These are phyloP conservation scores for Macrolepiota fuliginosa DNA, from an alignment of 768 basidiomycete genomes.

Conservation along the genomic window DNA sequence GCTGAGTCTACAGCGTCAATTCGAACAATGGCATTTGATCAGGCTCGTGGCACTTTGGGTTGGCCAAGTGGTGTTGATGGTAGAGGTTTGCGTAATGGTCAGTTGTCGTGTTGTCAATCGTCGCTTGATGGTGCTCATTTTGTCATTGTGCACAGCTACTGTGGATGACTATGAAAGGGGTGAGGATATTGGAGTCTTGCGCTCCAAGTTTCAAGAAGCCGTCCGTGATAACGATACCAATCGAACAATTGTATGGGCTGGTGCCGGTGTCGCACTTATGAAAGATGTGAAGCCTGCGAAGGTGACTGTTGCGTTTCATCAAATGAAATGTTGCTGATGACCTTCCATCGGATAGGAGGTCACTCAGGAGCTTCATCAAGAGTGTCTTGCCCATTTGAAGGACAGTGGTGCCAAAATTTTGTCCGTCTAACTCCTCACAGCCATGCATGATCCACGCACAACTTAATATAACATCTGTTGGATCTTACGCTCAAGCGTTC, in stretches of 20 bases:
- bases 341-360: constrained; percentile 42
- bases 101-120: constrained; percentile 13
- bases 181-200: constrained; percentile 38
- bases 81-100: constrained; percentile 53
- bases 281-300: constrained; percentile 37
- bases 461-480: constrained; percentile 3
- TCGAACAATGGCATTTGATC: constrained; percentile 64
- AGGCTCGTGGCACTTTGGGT: constrained; percentile 48
- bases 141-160: constrained; percentile 38
- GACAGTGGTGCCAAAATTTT: not conserved
- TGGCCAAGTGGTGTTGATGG: constrained; percentile 68
- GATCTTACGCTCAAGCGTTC: not conserved
- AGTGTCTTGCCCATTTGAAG: constrained; percentile 36
- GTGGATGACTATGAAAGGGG: constrained; percentile 56
- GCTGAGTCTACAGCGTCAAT: constrained; percentile 46
- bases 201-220: constrained; percentile 44
- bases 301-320: constrained; percentile 22
- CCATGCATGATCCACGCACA: constrained; percentile 9
- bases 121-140: not conserved
- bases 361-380: constrained; percentile 49
- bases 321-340: constrained; percentile 4
- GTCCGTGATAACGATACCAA: constrained; percentile 41
- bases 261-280: constrained; percentile 61
- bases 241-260: constrained; percentile 66
- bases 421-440: constrained; percentile 4